Conservation (phyloP, 2,329 filamentous ascomycete species). For the Nannizzia gypsea region DNA sequence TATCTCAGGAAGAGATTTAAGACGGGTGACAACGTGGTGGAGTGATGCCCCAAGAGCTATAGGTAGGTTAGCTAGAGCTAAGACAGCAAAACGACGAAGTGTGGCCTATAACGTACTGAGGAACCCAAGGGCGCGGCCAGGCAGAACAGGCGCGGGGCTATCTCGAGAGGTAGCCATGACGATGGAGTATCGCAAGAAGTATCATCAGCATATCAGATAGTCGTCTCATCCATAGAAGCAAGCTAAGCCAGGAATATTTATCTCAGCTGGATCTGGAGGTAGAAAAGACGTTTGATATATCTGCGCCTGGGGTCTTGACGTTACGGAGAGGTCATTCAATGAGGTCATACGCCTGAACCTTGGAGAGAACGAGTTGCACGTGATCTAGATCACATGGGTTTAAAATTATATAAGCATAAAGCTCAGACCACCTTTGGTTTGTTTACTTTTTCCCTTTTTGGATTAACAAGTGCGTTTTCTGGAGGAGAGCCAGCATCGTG, state of each 20-base stretch:
- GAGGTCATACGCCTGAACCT: neutral
- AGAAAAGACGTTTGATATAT: neutral
- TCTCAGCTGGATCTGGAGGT: neutral
- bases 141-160: conserved; percentile 49
- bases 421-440: conserved; percentile 2
- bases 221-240: neutral
- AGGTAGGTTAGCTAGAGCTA: conserved; percentile 6
- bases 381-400: neutral
- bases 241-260: neutral
- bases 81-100: neutral
- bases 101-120: conserved; percentile 32
- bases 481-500: neutral
- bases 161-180: conserved; percentile 27
- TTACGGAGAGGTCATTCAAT: neutral
- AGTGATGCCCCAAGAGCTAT: conserved; percentile 79
- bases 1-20: conserved; percentile 74
- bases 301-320: neutral
- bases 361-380: neutral
- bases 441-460: conserved; percentile 15
- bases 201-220: neutral
- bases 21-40: conserved; percentile 72
- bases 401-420: neutral
- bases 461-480: neutral
- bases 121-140: conserved; percentile 55
- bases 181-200: conserved; percentile 2